A percentile compares a stretch with the other conserved stretches of the same genome.
phyloP scores from a whole-genome alignment of 2,329 filamentous ascomycete genomes.

The Aureobasidium subglaciale region DNA sequence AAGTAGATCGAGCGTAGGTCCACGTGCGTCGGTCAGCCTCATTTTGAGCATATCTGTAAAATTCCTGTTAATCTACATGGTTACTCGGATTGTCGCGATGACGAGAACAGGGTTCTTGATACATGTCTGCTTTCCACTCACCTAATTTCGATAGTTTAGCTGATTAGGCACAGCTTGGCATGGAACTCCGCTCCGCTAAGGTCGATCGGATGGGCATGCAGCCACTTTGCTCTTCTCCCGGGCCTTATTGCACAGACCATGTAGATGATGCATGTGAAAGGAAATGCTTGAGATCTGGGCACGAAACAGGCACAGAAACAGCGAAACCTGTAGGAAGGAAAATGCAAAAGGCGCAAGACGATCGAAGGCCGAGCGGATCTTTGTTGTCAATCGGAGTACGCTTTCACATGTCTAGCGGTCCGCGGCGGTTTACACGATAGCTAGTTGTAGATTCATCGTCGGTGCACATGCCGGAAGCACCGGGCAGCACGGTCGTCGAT shows the following conservation, averaged over 20 bases:
- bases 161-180: not conserved
- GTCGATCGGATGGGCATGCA: constrained; percentile 8
- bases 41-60: too few relatives aligned
- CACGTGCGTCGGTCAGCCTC: not conserved
- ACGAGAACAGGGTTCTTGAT: not conserved
- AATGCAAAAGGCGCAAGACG: not conserved
- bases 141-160: constrained; percentile 5
- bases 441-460: not conserved
- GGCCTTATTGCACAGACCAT: constrained; percentile 10
- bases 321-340: not conserved
- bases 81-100: not conserved
- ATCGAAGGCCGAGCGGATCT: not conserved
- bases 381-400: not conserved
- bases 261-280: constrained; percentile 11
- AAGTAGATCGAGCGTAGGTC: not conserved
- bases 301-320: not conserved
- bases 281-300: constrained; percentile 7
- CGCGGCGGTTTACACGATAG: not conserved
- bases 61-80: not conserved
- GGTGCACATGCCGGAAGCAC: not conserved
- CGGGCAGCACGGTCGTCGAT: constrained; percentile 2
- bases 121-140: not conserved
- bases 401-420: not conserved
- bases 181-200: constrained; percentile 2
- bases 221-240: constrained; percentile 12